Conservation (phyloP, 129 eudicot species). For the Glebionis coronaria region DNA sequence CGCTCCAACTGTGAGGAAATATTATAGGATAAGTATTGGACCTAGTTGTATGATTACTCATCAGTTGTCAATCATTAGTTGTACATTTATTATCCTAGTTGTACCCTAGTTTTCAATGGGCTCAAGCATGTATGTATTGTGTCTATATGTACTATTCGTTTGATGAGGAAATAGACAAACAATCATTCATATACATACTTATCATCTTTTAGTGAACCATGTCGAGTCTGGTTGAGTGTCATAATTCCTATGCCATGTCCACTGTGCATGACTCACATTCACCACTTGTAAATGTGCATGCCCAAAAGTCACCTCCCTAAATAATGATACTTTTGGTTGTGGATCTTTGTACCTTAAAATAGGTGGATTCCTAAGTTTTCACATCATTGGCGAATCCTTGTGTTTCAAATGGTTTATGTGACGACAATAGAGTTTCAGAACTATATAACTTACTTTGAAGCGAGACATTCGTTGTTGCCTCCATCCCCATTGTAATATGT, state of each 20-base stretch:
- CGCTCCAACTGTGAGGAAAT: no score
- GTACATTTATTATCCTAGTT: no score
- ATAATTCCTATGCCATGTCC: conserved; percentile 78
- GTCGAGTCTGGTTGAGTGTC: conserved; percentile 45
- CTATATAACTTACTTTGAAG: conserved; percentile 39
- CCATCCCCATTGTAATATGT: conserved; percentile 76
- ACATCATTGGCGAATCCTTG: neutral
- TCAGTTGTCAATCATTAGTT: no score
- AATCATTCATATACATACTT: no score
- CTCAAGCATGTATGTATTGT: no score
- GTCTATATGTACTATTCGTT: no score
- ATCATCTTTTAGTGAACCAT: no score
- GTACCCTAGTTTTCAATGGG: no score
- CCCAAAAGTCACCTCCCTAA: conserved; percentile 87
- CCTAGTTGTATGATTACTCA: no score
- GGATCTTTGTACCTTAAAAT: conserved; percentile 51
- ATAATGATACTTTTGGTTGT: conserved; percentile 50
- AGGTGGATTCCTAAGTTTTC: no score
- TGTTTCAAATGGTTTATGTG: neutral
- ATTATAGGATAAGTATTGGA: no score
- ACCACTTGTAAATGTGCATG: conserved; percentile 56
- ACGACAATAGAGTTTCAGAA: neutral
- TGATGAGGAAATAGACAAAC: no score
- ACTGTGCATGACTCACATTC: conserved; percentile 64
- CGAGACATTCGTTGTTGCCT: conserved; percentile 80